Evolutionary conservation across 768 basidiomycete genomes (phyloP).

Genomic region (Leccinum fibrillosum): DNA sequence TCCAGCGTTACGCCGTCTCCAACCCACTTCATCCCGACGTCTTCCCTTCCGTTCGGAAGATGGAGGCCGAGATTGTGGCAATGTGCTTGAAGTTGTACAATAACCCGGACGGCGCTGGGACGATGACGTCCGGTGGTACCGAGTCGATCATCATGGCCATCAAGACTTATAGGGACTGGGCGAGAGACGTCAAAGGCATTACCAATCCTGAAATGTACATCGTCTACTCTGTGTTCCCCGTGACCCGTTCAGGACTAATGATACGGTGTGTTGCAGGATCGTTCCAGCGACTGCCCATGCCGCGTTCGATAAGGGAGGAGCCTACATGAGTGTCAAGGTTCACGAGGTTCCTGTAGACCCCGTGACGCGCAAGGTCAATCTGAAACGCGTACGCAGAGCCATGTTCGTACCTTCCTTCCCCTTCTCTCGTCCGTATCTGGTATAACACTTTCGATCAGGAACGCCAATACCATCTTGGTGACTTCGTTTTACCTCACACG

Average conservation of each 20-base stretch:
- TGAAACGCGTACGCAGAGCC: slow-evolving; percentile 76
- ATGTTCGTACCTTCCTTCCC: slow-evolving; percentile 55
- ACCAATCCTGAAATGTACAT: slow-evolving; percentile 82
- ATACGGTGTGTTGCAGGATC: slow-evolving; percentile 47
- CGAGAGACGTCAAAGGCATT: slow-evolving; percentile 77
- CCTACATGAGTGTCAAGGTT: slow-evolving; percentile 87
- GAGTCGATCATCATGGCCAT: slow-evolving; percentile 95
- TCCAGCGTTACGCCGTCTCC: slow-evolving; percentile 77
- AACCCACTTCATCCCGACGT: slow-evolving; percentile 93
- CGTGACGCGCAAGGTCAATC: slow-evolving; percentile 70
- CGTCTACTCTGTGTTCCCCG: neutral
- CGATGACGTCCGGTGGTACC: slow-evolving; percentile 93
- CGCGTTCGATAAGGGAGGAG: slow-evolving; percentile 91
- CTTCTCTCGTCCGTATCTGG: neutral
- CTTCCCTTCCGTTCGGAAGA: slow-evolving; percentile 90
- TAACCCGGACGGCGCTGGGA: slow-evolving; percentile 81
- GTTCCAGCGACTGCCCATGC: slow-evolving; percentile 85
- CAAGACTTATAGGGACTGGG: slow-evolving; percentile 95
- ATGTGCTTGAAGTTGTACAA: slow-evolving; percentile 87
- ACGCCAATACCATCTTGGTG: slow-evolving; percentile 86
- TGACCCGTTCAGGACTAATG: neutral
- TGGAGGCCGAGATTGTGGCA: slow-evolving; percentile 93
- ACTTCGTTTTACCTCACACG: slow-evolving; percentile 2
- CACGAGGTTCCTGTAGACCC: slow-evolving; percentile 82
- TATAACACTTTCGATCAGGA: slow-evolving; percentile 43